Percentiles rank a stretch among this genome's conserved stretches.
Conservation (phyloP, 192 early-diverging fungal species). For the Coemansia sp. region DNA sequence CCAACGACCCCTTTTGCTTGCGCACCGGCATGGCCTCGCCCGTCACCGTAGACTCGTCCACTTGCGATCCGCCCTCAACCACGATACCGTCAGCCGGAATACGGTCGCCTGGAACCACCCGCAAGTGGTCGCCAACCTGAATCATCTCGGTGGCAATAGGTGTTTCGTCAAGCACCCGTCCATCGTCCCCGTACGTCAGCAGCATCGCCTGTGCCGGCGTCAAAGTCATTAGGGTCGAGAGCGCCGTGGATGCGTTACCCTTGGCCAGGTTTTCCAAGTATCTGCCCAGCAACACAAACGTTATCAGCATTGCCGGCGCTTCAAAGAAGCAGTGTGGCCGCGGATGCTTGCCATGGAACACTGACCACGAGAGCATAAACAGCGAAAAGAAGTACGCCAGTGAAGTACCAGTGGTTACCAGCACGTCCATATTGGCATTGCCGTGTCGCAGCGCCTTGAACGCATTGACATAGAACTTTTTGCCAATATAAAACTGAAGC, state of each 20-base stretch:
- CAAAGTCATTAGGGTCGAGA: slow-evolving; percentile 84
- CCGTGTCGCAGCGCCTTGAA: slow-evolving; percentile 77
- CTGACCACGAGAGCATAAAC: slow-evolving; percentile 66
- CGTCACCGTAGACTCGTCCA: slow-evolving; percentile 96
- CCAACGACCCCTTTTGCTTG: slow-evolving; percentile 61
- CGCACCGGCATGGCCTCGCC: slow-evolving; percentile 82
- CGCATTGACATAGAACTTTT: slow-evolving; percentile 73
- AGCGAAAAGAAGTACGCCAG: slow-evolving; percentile 82
- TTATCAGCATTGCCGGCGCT: slow-evolving; percentile 86
- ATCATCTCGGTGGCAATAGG: slow-evolving; percentile 83
- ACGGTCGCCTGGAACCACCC: slow-evolving; percentile 89
- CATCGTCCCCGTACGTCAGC: slow-evolving; percentile 39
- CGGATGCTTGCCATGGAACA: slow-evolving; percentile 55
- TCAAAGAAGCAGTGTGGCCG: slow-evolving; percentile 89
- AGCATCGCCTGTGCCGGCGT: slow-evolving; percentile 75
- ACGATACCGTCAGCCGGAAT: slow-evolving; percentile 88
- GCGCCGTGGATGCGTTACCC: slow-evolving; percentile 84
- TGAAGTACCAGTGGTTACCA: slow-evolving; percentile 83
- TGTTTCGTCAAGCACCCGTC: slow-evolving; percentile 53
- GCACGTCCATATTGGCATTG: slow-evolving; percentile 94
- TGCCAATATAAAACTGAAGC: slow-evolving; percentile 87
- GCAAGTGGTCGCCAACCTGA: slow-evolving; percentile 79
- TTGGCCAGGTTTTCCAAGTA: slow-evolving; percentile 95
- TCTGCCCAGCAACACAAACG: slow-evolving; percentile 88
- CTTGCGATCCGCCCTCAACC: slow-evolving; percentile 65